Percentiles rank a stretch among this genome's conserved stretches.
These are phyloP conservation scores for Manihot esculenta DNA, from an alignment of 441 rosid genomes.

Conservation along the genomic window DNA sequence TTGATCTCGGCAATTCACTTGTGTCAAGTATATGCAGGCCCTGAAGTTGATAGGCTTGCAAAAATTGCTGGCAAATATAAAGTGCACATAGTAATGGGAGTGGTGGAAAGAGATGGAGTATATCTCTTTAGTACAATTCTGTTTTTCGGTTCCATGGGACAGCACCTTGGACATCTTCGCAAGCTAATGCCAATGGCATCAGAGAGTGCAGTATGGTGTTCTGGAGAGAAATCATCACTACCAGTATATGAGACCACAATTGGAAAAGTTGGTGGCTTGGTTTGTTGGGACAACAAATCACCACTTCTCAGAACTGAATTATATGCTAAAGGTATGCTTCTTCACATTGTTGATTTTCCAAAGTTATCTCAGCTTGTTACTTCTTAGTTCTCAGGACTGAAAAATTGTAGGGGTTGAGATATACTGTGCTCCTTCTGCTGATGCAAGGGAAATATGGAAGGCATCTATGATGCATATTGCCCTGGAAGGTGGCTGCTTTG, in stretches of 20 bases:
- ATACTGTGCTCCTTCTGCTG: constrained; percentile 31
- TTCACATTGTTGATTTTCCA: neutral
- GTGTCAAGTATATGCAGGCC: constrained; percentile 14
- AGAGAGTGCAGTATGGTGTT: constrained; percentile 66
- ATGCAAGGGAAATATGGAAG: constrained; percentile 23
- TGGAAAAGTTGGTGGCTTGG: constrained; percentile 29
- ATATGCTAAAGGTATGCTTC: constrained; percentile 24
- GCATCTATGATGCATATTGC: constrained; percentile 27
- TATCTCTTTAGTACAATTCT: constrained; percentile 60
- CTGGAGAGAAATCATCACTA: constrained; percentile 43
- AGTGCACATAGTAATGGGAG: constrained; percentile 30
- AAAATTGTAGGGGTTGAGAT: constrained; percentile 26
- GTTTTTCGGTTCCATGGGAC: constrained; percentile 58
- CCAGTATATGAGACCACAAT: constrained; percentile 25
- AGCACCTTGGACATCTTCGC: constrained; percentile 73
- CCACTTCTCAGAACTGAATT: constrained; percentile 27
- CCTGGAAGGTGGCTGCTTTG: constrained; percentile 33
- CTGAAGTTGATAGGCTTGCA: constrained; percentile 28
- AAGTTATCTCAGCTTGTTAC: too few species aligned
- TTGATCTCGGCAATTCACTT: neutral
- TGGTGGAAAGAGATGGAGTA: constrained; percentile 24
- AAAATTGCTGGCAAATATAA: constrained; percentile 21
- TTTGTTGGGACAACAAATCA: constrained; percentile 25
- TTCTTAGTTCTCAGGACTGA: neutral
- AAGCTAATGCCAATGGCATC: constrained; percentile 71